phyloP scores from a whole-genome alignment of 305 asterid species.

The Stenogyne calaminthoides region DNA sequence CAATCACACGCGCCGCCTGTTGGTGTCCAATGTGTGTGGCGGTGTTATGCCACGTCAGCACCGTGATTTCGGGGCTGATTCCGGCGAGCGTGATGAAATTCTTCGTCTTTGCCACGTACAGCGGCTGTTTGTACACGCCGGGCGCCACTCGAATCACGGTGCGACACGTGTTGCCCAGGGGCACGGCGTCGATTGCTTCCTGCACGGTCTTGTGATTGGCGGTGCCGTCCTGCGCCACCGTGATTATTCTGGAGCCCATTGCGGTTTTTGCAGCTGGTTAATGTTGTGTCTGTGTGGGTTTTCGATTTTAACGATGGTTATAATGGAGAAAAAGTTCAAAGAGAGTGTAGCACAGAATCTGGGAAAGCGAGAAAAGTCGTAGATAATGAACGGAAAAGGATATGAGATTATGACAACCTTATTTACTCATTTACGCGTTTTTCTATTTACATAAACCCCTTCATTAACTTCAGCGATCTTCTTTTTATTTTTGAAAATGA shows the following conservation, averaged over 20 bases:
- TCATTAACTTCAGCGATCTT: not conserved
- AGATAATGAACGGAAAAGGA: conserved; percentile 21
- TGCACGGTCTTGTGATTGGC: conserved; percentile 76
- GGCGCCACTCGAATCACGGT: conserved; percentile 77
- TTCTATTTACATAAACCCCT: not conserved
- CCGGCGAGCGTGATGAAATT: conserved; percentile 87
- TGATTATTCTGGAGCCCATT: conserved; percentile 47
- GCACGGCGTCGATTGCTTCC: conserved; percentile 93
- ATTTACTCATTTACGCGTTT: not conserved
- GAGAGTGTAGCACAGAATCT: conserved; percentile 23
- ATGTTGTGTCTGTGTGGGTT: not conserved
- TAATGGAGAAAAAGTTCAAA: not conserved
- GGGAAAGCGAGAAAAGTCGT: conserved; percentile 14
- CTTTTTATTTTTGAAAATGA: not conserved
- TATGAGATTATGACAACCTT: not conserved
- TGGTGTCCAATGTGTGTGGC: conserved; percentile 81
- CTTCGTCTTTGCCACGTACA: conserved; percentile 88
- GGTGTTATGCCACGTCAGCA: conserved; percentile 80
- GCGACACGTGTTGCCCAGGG: conserved; percentile 70
- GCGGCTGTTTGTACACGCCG: conserved; percentile 75
- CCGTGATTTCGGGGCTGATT: conserved; percentile 64
- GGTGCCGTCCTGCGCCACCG: conserved; percentile 73
- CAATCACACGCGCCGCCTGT: conserved; percentile 87
- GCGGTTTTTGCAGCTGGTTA: not conserved
- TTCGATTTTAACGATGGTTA: not conserved